Evolutionary conservation across 2,329 filamentous ascomycete genomes (phyloP).

Genomic region (Alternaria burnsii): DNA sequence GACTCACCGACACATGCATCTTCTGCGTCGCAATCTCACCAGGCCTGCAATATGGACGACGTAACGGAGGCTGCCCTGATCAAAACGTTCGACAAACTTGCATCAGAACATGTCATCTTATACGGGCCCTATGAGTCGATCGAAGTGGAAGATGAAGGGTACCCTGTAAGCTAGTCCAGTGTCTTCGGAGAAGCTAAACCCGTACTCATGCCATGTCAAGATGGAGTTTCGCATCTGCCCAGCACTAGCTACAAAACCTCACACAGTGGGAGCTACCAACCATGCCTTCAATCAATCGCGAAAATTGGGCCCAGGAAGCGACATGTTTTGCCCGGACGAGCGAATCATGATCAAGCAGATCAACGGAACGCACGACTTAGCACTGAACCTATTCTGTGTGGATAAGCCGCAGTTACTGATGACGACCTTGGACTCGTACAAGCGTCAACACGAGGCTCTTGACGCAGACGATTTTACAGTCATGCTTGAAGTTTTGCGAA

Average conservation of each 20-base stretch:
- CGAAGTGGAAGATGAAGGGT: constrained; percentile 31
- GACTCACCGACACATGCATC: constrained; percentile 13
- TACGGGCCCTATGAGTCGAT: constrained; percentile 36
- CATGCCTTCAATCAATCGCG: constrained; percentile 25
- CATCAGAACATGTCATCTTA: constrained; percentile 33
- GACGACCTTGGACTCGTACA: constrained; percentile 58
- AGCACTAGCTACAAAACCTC: constrained; percentile 42
- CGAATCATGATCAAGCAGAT: constrained; percentile 55
- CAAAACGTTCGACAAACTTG: constrained; percentile 36
- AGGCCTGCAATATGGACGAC: constrained; percentile 16
- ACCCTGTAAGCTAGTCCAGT: constrained; percentile 30
- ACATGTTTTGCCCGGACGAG: constrained; percentile 55
- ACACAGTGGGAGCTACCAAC: constrained; percentile 32
- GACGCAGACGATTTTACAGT: constrained; percentile 53
- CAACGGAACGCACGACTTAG: constrained; percentile 56
- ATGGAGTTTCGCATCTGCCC: constrained; percentile 47
- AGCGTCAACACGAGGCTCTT: constrained; percentile 57
- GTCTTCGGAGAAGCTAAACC: neutral
- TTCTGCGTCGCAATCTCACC: neutral
- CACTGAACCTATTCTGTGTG: constrained; percentile 60
- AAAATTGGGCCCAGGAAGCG: constrained; percentile 47
- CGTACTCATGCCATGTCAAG: constrained; percentile 21
- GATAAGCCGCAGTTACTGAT: constrained; percentile 60
- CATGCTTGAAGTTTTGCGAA: constrained; percentile 45
- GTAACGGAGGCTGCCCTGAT: constrained; percentile 24